Evolutionary conservation across 495 filamentous ascomycete species (phyloP).

Genomic region (Chaetomium tenue): DNA sequence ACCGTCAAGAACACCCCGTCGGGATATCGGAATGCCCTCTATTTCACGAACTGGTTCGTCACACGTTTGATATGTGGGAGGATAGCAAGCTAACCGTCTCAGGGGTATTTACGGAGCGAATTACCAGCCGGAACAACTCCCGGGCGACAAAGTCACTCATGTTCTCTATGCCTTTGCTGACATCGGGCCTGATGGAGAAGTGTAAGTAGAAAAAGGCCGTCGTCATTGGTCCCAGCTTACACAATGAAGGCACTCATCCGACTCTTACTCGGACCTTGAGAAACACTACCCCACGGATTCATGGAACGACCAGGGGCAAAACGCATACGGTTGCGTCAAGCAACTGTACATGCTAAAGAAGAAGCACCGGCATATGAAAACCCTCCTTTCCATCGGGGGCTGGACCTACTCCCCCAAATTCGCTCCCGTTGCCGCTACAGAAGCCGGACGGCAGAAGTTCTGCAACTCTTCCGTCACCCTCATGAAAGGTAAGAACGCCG

Average conservation of each 20-base stretch:
- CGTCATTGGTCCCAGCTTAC: not conserved
- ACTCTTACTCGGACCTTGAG: conserved; percentile 60
- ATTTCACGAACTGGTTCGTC: conserved; percentile 50
- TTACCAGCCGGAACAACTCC: conserved; percentile 74
- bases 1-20: conserved; percentile 1
- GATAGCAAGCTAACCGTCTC: conserved; percentile 31
- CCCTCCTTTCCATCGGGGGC: conserved; percentile 81
- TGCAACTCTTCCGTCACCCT: conserved; percentile 64
- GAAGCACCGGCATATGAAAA: conserved; percentile 74
- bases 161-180: conserved; percentile 88
- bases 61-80: not conserved
- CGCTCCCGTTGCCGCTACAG: conserved; percentile 59
- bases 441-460: conserved; percentile 56
- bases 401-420: conserved; percentile 89
- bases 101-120: conserved; percentile 77
- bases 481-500: conserved; percentile 43
- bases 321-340: conserved; percentile 79
- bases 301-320: conserved; percentile 62
- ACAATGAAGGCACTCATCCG: conserved; percentile 45
- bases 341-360: conserved; percentile 85
- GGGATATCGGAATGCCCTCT: conserved; percentile 40
- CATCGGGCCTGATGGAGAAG: conserved; percentile 74
- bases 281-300: conserved; percentile 75
- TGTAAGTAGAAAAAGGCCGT: conserved; percentile 49
- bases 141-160: conserved; percentile 75